Conservation (phyloP, 768 basidiomycete species). For the Boletus reticuloceps region DNA sequence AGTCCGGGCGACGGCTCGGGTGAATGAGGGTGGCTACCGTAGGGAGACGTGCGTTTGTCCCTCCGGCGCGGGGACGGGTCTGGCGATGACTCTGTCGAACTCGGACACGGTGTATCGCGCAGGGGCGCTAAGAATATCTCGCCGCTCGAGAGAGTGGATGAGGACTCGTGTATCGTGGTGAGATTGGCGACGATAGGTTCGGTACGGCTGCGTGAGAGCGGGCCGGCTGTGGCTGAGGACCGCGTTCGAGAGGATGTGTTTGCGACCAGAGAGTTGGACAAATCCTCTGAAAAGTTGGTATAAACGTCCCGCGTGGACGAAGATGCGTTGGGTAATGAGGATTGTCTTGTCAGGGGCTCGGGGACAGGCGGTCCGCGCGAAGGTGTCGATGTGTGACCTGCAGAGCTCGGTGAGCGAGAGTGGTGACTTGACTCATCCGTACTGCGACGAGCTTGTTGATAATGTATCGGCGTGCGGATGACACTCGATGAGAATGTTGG, state of each 20-base stretch:
- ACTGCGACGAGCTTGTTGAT: constrained; percentile 32
- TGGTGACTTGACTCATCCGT: constrained; percentile 21
- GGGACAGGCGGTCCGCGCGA: constrained; percentile 18
- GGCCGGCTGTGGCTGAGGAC: not conserved
- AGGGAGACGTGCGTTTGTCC: constrained; percentile 23
- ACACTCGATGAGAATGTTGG: constrained; percentile 70
- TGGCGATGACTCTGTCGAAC: constrained; percentile 22
- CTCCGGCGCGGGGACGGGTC: constrained; percentile 29
- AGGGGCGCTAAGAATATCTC: constrained; percentile 28
- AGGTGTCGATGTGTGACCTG: constrained; percentile 12
- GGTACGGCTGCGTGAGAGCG: constrained; percentile 28
- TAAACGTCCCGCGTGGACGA: constrained; percentile 21
- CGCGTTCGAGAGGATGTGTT: constrained; percentile 18
- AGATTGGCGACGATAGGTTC: constrained; percentile 27
- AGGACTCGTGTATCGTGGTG: constrained; percentile 28
- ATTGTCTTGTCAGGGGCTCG: constrained; percentile 23
- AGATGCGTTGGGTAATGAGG: constrained; percentile 24
- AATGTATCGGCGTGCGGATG: constrained; percentile 67
- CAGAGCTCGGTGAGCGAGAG: constrained; percentile 26
- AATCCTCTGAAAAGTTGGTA: constrained; percentile 27
- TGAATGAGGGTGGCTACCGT: constrained; percentile 12
- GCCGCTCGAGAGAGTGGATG: constrained; percentile 19
- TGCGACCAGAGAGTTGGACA: constrained; percentile 19
- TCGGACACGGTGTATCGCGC: constrained; percentile 8
- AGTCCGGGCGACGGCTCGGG: constrained; percentile 27